These are phyloP conservation scores for Spergularia bocconei DNA, from an alignment of 148 eudicot species.

Conservation along the genomic window DNA sequence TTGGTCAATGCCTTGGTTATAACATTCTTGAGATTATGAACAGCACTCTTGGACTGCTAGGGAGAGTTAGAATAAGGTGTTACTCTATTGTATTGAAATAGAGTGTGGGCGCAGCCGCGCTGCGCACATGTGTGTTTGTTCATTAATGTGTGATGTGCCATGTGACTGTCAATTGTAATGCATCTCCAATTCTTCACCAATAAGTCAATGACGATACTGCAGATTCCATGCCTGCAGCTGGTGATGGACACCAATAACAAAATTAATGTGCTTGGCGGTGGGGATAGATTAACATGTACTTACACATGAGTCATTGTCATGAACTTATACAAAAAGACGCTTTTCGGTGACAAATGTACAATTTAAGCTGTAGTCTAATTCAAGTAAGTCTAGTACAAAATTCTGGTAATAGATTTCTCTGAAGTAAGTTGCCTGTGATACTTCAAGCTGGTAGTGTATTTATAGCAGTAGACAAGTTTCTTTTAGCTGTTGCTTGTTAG, in stretches of 20 bases:
- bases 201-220: neutral
- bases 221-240: neutral
- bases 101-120: neutral
- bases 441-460: neutral
- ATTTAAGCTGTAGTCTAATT: neutral
- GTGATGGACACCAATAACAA: neutral
- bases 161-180: neutral
- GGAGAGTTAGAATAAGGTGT: too few relatives aligned
- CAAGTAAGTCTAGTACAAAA: neutral
- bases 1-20: neutral
- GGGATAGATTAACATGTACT: neutral
- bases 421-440: neutral
- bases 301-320: neutral
- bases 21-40: neutral
- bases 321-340: neutral
- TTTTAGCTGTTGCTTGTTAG: neutral
- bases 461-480: neutral
- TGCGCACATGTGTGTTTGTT: neutral
- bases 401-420: neutral
- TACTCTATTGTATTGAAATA: neutral
- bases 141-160: neutral
- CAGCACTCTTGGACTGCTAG: too few relatives aligned
- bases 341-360: neutral
- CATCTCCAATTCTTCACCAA: neutral
- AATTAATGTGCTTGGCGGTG: neutral